Conservation (phyloP, 805 yeast genomes). For the Peterozyma toletana region DNA sequence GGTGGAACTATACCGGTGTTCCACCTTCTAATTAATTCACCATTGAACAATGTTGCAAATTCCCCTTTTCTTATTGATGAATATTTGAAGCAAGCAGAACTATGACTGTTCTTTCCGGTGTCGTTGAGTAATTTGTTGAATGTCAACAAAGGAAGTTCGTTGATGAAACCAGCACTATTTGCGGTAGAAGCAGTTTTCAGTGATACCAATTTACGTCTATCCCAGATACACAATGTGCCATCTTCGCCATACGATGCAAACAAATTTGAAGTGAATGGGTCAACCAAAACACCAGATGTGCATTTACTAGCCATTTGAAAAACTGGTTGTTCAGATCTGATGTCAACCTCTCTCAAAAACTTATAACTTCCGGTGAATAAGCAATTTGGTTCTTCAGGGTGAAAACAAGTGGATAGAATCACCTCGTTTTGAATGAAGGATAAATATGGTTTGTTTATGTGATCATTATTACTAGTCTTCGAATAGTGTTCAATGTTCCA, state of each 20-base stretch:
- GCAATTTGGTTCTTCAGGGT: slow-evolving; percentile 45
- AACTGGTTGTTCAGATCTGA: slow-evolving; percentile 55
- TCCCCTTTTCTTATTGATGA: slow-evolving; percentile 63
- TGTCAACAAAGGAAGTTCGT: slow-evolving; percentile 50
- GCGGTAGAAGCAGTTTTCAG: slow-evolving; percentile 9
- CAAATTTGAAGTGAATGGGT: slow-evolving; percentile 58
- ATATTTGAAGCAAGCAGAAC: slow-evolving; percentile 61
- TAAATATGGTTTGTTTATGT: slow-evolving; percentile 44
- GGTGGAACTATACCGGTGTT: slow-evolving; percentile 55
- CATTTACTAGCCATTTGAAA: slow-evolving; percentile 73
- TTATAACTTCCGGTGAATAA: slow-evolving; percentile 74
- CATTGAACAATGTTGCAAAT: slow-evolving; percentile 72
- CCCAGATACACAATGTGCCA: slow-evolving; percentile 81
- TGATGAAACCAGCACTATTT: slow-evolving; percentile 14
- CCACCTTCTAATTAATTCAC: slow-evolving; percentile 77
- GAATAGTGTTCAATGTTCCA: slow-evolving; percentile 71
- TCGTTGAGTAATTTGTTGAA: slow-evolving; percentile 60
- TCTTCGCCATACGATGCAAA: slow-evolving; percentile 78
- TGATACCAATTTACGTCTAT: slow-evolving; percentile 50
- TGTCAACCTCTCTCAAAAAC: slow-evolving; percentile 69
- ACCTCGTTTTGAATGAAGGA: slow-evolving; percentile 69
- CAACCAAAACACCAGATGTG: slow-evolving; percentile 59
- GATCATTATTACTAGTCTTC: slow-evolving; percentile 36
- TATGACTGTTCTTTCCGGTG: slow-evolving; percentile 46
- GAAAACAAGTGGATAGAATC: slow-evolving; percentile 59